These are phyloP conservation scores for Solanum okadae DNA, from an alignment of 257 asterid species.

Conservation along the genomic window DNA sequence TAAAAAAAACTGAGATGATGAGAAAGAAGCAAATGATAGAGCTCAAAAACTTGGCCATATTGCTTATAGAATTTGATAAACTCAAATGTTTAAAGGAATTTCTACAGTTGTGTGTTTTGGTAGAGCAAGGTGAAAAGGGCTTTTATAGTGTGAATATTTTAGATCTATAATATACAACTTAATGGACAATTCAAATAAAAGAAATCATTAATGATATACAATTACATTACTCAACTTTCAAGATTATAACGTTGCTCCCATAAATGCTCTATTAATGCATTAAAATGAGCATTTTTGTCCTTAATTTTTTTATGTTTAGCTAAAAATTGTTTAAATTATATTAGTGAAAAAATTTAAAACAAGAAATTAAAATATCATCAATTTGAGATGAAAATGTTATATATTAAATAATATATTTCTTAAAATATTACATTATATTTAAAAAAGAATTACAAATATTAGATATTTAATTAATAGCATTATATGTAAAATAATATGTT, in stretches of 20 bases:
- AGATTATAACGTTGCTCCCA: background rate
- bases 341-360: too few relatives aligned
- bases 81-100: background rate
- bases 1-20: slow-evolving; percentile 10
- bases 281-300: background rate
- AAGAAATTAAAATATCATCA: background rate
- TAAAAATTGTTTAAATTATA: too few relatives aligned
- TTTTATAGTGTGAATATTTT: background rate
- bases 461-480: too few relatives aligned
- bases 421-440: too few relatives aligned
- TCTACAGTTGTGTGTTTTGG: background rate
- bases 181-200: background rate
- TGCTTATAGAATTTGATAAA: background rate
- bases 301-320: too few relatives aligned
- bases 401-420: too few relatives aligned
- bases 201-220: background rate
- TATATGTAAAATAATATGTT: too few relatives aligned
- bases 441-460: too few relatives aligned
- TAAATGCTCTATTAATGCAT: too few relatives aligned
- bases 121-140: background rate
- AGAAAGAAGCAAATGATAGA: background rate
- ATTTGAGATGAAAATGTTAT: background rate
- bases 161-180: background rate
- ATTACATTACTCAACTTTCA: too few relatives aligned
- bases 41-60: background rate